Evolutionary conservation across 371 early-diverging fungal genomes (phyloP).

Genomic region (Parasitella parasitica): DNA sequence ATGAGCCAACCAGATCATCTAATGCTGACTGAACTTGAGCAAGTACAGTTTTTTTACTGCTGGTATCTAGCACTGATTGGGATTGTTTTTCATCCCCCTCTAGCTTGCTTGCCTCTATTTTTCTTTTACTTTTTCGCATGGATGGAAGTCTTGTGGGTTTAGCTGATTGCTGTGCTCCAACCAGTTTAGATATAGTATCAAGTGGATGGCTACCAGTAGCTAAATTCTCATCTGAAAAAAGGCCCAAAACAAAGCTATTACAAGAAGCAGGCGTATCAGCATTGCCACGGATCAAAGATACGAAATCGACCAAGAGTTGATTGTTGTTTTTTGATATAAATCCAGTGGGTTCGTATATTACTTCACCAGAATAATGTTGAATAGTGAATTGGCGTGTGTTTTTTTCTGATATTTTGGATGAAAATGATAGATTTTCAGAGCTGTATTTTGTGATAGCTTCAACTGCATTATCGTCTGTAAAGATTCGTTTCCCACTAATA

Average conservation of each 20-base stretch:
- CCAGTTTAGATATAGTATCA: conserved; percentile 43
- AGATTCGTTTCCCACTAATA: conserved; percentile 10
- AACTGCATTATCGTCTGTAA: conserved; percentile 28
- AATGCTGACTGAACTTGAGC: conserved; percentile 70
- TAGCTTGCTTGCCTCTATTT: background rate
- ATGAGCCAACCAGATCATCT: conserved; percentile 70
- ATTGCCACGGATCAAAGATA: conserved; percentile 65
- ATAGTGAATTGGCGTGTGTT: conserved; percentile 59
- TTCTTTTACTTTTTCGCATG: conserved; percentile 10
- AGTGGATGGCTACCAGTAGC: conserved; percentile 51
- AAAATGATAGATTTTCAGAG: conserved; percentile 4
- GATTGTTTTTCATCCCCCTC: background rate
- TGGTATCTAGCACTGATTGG: background rate
- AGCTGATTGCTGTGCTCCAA: conserved; percentile 50
- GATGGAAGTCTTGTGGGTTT: conserved; percentile 38
- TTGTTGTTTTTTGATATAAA: conserved; percentile 71
- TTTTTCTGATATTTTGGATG: conserved; percentile 22
- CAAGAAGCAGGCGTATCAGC: conserved; percentile 45
- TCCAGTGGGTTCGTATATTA: conserved; percentile 67
- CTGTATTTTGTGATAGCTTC: conserved; percentile 28
- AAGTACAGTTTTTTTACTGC: conserved; percentile 12
- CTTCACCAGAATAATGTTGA: conserved; percentile 71
- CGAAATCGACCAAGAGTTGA: conserved; percentile 71
- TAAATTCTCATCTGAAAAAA: conserved; percentile 37
- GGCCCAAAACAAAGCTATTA: conserved; percentile 15